These are phyloP conservation scores for Fusarium sp. DNA, from an alignment of 2,329 filamentous ascomycete species.

Conservation along the genomic window DNA sequence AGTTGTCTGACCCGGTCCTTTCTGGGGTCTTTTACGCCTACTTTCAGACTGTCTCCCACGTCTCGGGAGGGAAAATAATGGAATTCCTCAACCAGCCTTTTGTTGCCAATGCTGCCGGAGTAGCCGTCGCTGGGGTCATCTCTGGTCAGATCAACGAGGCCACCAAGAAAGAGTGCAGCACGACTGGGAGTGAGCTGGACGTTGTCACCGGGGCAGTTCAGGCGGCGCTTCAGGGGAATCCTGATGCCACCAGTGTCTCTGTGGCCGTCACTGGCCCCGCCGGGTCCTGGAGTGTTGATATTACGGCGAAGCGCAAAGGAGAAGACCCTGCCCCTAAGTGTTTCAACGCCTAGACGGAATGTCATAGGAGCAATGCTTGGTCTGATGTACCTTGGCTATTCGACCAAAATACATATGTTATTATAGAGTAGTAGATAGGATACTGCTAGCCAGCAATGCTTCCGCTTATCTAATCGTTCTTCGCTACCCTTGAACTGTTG, in stretches of 20 bases:
- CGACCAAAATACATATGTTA: no score
- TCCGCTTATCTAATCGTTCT: no score
- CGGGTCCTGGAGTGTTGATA: background rate
- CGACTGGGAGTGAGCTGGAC: background rate
- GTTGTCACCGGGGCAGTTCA: background rate
- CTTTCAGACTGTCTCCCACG: background rate
- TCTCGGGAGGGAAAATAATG: background rate
- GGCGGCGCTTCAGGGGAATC: background rate
- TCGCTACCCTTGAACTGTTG: no score
- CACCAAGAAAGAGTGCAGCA: background rate
- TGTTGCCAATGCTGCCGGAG: background rate
- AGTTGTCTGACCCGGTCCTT: background rate
- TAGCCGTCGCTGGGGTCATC: background rate
- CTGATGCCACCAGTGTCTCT: background rate
- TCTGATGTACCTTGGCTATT: no score
- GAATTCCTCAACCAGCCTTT: background rate
- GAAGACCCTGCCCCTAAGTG: background rate
- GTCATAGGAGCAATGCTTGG: no score
- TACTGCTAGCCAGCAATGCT: no score
- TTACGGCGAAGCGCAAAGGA: background rate
- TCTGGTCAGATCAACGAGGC: background rate
- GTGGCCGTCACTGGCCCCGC: background rate
- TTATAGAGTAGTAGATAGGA: no score
- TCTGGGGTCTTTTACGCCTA: background rate
- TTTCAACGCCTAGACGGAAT: background rate